phyloP scores from a whole-genome alignment of 306 rosid species.

The Hippophae gyantsensis region DNA sequence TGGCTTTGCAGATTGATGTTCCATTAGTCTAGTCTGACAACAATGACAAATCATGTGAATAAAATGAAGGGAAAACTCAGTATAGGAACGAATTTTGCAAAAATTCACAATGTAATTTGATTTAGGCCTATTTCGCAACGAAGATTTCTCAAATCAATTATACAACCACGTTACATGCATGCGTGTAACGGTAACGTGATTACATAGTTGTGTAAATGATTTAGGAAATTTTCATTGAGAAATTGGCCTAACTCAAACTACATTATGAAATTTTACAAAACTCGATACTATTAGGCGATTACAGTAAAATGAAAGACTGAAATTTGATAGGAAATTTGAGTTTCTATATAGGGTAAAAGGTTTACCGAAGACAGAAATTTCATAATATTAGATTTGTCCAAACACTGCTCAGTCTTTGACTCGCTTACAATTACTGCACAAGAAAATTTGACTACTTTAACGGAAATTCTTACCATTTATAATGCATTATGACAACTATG shows the following conservation, averaged over 20 bases:
- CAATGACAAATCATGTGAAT: conserved; percentile 20
- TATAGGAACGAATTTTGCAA: no score
- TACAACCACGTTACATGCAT: no score
- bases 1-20: conserved; percentile 27
- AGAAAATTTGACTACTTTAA: conserved; percentile 14
- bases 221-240: no score
- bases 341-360: conserved; percentile 12
- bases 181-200: no score
- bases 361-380: conserved; percentile 38
- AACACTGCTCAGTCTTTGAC: conserved; percentile 25
- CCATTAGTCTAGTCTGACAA: conserved; percentile 40
- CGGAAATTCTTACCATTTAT: conserved; percentile 1
- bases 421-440: conserved; percentile 36
- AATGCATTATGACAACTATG: conserved; percentile 2
- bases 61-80: not conserved
- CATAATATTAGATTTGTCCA: conserved; percentile 27
- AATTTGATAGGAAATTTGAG: conserved; percentile 8
- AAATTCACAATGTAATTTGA: no score
- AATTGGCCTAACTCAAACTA: no score
- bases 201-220: no score
- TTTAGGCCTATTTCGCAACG: no score
- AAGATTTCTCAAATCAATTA: no score
- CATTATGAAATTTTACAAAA: no score
- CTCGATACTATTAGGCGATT: no score
- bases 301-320: not conserved